A percentile compares a stretch with the other conserved stretches of the same genome.
Conservation (phyloP, 1,139 yeast species). For the Wickerhamiella infanticola region DNA sequence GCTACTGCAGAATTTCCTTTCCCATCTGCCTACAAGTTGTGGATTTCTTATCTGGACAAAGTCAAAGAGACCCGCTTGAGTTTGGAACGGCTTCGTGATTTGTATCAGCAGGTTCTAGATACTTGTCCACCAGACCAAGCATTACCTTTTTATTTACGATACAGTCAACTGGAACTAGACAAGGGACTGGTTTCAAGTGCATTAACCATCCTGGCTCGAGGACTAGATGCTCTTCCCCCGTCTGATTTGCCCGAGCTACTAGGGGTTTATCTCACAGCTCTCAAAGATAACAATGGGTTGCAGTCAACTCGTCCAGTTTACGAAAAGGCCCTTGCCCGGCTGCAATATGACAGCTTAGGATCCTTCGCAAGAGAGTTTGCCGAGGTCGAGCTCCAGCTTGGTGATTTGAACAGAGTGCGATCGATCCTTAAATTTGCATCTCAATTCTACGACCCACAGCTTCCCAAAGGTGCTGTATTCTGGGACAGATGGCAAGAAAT, state of each 20-base stretch:
- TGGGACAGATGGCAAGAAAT: slow-evolving; percentile 2
- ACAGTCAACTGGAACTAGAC: not conserved
- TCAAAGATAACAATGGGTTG: not conserved
- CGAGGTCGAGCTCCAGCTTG: slow-evolving; percentile 5
- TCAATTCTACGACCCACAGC: slow-evolving; percentile 5
- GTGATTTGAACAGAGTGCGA: slow-evolving; percentile 6
- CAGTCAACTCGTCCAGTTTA: slow-evolving; percentile 4
- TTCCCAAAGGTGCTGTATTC: not conserved
- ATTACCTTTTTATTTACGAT: slow-evolving; percentile 1
- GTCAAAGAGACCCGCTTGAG: not conserved
- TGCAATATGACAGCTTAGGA: slow-evolving; percentile 5
- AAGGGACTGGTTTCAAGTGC: not conserved
- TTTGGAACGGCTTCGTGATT: slow-evolving; percentile 1
- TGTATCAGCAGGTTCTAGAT: slow-evolving; percentile 1
- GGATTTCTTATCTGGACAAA: not conserved
- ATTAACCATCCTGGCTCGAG: slow-evolving; percentile 1
- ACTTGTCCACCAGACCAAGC: not conserved
- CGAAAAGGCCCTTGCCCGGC: slow-evolving; percentile 6
- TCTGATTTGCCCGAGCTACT: slow-evolving; percentile 2
- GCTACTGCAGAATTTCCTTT: not conserved
- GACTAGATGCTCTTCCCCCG: not conserved
- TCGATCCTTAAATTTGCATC: slow-evolving; percentile 7
- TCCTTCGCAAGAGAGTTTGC: slow-evolving; percentile 9
- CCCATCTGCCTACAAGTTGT: not conserved
- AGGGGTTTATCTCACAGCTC: slow-evolving; percentile 1